Base-by-base conservation (phyloP, 768 basidiomycete species). In the Austroboletus festivus region DNA sequence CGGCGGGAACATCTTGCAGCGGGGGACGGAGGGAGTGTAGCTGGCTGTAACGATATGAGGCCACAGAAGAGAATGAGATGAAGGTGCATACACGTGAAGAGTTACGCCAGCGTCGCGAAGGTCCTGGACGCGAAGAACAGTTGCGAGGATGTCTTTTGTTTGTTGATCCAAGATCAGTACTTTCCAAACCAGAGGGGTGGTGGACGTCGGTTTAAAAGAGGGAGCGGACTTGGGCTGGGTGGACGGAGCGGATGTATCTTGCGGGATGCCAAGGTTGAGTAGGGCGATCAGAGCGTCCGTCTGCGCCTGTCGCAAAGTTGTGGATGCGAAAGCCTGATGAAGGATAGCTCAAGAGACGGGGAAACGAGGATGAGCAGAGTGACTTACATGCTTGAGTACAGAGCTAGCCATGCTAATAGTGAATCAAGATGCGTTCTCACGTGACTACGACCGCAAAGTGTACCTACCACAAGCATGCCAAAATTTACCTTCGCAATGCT, bases 51-150 rank as follows among this genome's bases (percentile, higher is more conserved):
- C 13, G 22, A 23, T 18, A 45, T 52, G 31, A 56, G 18, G 38
- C n/a, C 37, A 34, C 20, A 22, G 41, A 49, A 16, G 10, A 39
- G 41, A 39, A 53, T n/a, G 16, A 23, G 13, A 52, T 26, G 21
- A 43, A 28, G 45, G 21, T 46, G 73, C 91, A 59, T 74, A 97
- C 94, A 98, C 93, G 72, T 99, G 96, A 50, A 99, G 76, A 9
- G 96, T 99, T 35, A 99, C 93, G 26, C 96, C 96, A 42, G 91
- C 89, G 61, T 98, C 95, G 47, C 96, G 80, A 53, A 99, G 76
- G 71, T 98, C 96, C 68, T 97, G 94, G 7, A 99, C 96, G 46
- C 94, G 83, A 55, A 99, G 71, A 18, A 93, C 88, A 1, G 95
- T 98, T 15, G 96, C 96, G 31, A 99, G 77, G 19, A 98, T 85